Evolutionary conservation across 495 filamentous ascomycete species (phyloP).

Genomic region (Penicillium bovifimosum): DNA sequence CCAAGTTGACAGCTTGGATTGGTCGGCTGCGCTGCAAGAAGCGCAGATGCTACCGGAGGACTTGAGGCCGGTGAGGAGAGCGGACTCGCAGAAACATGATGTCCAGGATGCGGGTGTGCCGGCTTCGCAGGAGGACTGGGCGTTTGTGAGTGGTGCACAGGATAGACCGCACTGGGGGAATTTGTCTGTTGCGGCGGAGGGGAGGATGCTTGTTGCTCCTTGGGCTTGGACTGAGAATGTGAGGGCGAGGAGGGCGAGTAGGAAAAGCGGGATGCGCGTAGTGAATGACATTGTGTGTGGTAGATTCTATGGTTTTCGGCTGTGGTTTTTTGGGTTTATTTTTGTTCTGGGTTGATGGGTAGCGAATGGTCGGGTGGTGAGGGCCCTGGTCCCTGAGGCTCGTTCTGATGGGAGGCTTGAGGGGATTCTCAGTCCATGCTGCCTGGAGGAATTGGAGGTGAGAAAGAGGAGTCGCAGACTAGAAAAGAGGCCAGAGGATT

Average conservation of each 20-base stretch:
- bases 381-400: not conserved
- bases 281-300: conserved; percentile 1
- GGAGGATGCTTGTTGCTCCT: conserved; percentile 24
- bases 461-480: not conserved
- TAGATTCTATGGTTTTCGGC: not conserved
- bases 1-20: conserved; percentile 42
- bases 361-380: not conserved
- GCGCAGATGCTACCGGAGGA: conserved; percentile 33
- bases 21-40: conserved; percentile 29
- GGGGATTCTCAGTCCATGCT: not conserved
- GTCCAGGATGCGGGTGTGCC: conserved; percentile 37
- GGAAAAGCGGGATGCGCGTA: not conserved
- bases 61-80: conserved; percentile 36
- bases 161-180: conserved; percentile 48
- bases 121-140: conserved; percentile 40
- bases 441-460: not conserved
- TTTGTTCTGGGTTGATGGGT: not conserved
- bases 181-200: conserved; percentile 29
- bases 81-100: conserved; percentile 53
- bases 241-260: not conserved
- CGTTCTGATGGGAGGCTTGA: not conserved
- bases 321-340: not conserved
- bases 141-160: conserved; percentile 41
- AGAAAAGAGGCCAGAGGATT: not conserved
- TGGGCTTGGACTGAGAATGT: conserved; percentile 10